Evolutionary conservation across 345 rosid genomes (phyloP).

Genomic region (Citrus unshiu): DNA sequence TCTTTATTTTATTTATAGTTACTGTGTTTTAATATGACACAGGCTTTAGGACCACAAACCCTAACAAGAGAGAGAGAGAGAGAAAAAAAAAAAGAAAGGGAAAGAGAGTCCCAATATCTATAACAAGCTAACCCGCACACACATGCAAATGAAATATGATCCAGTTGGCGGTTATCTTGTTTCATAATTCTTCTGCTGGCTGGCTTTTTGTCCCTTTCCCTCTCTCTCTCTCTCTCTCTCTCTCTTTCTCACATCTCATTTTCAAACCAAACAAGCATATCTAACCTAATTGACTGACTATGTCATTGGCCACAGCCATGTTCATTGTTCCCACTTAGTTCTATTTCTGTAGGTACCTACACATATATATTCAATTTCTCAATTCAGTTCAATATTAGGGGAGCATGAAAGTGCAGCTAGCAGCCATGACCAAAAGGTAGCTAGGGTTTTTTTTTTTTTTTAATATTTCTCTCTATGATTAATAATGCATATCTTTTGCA

Average conservation of each 20-base stretch:
- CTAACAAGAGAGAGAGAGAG: background rate
- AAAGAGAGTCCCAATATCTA: background rate
- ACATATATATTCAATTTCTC: background rate
- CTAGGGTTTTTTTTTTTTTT: background rate
- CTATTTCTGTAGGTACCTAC: background rate
- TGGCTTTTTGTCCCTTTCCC: constrained; percentile 19
- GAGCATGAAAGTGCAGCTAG: background rate
- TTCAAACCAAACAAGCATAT: background rate
- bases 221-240: background rate
- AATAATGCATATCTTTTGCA: background rate
- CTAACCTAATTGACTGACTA: background rate
- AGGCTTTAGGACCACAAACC: constrained; percentile 29
- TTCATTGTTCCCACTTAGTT: background rate
- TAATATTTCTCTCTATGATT: background rate
- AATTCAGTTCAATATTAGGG: background rate
- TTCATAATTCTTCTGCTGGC: constrained; percentile 10
- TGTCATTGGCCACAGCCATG: background rate
- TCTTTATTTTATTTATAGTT: background rate
- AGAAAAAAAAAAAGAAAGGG: background rate
- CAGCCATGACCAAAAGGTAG: background rate
- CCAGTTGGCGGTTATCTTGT: constrained; percentile 29
- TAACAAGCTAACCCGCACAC: constrained; percentile 8
- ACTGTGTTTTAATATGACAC: background rate
- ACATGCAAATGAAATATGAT: background rate
- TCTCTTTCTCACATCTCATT: background rate